phyloP scores from a whole-genome alignment of 2,329 filamentous ascomycete genomes.

The Trichoderma guizhouense region DNA sequence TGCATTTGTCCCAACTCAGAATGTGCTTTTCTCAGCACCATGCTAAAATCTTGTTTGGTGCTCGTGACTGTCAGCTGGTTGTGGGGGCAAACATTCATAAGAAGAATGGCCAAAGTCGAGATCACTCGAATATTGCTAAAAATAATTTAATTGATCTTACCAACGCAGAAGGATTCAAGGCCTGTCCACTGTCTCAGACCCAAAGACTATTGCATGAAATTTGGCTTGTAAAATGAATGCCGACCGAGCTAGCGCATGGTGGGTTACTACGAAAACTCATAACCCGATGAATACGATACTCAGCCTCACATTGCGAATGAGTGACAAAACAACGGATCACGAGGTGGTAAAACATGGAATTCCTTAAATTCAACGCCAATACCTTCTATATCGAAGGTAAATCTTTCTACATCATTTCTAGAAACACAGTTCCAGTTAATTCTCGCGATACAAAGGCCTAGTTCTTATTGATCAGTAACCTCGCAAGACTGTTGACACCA shows the following conservation, averaged over 20 bases:
- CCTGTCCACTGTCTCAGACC: not conserved
- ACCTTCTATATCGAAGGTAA: not conserved
- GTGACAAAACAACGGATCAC: too few species aligned
- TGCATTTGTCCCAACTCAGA: not conserved
- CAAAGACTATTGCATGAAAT: not conserved
- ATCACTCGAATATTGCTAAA: not conserved
- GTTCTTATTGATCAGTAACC: not conserved
- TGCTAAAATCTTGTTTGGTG: not conserved
- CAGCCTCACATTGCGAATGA: not conserved
- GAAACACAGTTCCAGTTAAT: not conserved
- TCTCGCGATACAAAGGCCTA: not conserved
- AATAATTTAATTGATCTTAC: not conserved
- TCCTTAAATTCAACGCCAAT: not conserved
- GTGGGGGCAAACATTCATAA: not conserved
- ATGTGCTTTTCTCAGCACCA: not conserved
- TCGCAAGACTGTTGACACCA: not conserved
- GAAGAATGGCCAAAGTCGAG: not conserved
- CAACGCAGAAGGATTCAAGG: not conserved
- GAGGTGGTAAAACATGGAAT: not conserved
- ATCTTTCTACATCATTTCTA: not conserved
- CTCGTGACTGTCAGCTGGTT: not conserved
- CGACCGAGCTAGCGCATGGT: not conserved
- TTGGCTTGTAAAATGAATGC: not conserved
- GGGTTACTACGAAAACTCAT: not conserved
- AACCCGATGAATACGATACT: not conserved